Evolutionary conservation across 2,329 filamentous ascomycete genomes (phyloP).

Genomic region (Hymenoscyphus salicellus): DNA sequence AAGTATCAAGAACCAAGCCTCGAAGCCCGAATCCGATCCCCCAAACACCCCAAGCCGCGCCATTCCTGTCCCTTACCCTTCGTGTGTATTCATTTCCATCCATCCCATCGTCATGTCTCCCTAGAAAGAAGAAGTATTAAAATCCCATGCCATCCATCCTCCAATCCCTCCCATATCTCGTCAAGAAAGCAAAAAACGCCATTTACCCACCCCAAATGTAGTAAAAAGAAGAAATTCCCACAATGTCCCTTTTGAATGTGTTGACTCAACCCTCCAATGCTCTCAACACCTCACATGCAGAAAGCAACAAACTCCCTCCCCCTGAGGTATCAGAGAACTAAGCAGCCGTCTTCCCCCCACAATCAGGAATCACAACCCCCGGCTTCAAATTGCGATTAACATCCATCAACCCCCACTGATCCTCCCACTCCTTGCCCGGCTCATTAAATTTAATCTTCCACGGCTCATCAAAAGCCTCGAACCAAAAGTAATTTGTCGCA

Average conservation of each 20-base stretch:
- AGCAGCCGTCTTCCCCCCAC: conserved; percentile 59
- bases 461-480: conserved; percentile 93
- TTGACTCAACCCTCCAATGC: background rate
- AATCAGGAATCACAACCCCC: conserved; percentile 83
- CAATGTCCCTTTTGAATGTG: background rate
- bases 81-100: background rate
- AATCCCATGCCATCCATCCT: background rate
- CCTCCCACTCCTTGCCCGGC: conserved; percentile 74
- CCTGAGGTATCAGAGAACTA: background rate
- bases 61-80: too few relatives aligned
- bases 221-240: background rate
- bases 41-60: too few relatives aligned
- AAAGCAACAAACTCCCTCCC: background rate
- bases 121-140: background rate
- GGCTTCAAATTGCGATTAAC: conserved; percentile 77
- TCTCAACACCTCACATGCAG: background rate
- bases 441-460: conserved; percentile 82
- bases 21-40: background rate
- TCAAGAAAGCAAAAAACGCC: background rate
- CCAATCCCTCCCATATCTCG: background rate
- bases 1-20: background rate
- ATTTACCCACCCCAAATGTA: background rate
- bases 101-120: background rate
- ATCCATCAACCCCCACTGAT: conserved; percentile 92
- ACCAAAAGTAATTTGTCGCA: conserved; percentile 94